Base-by-base conservation (phyloP, 2,329 filamentous ascomycete genomes). In the Venturia oleaginea region DNA sequence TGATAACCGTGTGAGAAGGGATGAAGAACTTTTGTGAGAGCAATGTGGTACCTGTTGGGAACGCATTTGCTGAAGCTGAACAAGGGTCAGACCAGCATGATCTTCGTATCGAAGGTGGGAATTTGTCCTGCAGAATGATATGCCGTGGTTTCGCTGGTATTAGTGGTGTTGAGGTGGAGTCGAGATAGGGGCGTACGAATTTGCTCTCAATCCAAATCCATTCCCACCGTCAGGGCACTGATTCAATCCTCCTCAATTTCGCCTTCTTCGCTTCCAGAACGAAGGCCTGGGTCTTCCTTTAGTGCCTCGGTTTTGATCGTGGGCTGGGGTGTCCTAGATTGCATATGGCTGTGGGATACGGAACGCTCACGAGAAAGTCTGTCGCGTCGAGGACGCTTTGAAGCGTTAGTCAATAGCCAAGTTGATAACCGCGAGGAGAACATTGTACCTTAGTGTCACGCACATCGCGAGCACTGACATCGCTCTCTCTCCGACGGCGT, bases 251-350 rank as follows among this genome's bases (percentile, higher is more conserved):
- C 92, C 76, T 96, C 94, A 70, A 99, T 97, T 79, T 99, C 94
- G 62, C 94, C 94, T 77, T 99, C 94, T 78, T 99, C 94, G 72
- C 92, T 97, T 63, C 94, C 94, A 66, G 90, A 93, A 71, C 90
- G 87, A 64, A 92, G 81, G 64, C 81, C 79, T 62, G 85, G 80
- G 68, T 89, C 86, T 66, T 84, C 78, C 68, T 81, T 79, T 60
- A 69, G 64, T 22, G 71, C 68, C 43, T 71, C 65, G 32, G 74
- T 79, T 51, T 84, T 83, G 61, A 83, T 83, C 75, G 81, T 86
- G 74, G 81, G 73, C 81, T 83, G 72, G 80, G 79, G 72, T 79
- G 79, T 68, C 73, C 75, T 72, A 60, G 65, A 61, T 51, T 46
- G 32, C n/a, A 40, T 40, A 30, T 87, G 84, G 72, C 80, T 81